Base-by-base conservation (phyloP, 2,329 filamentous ascomycete species). In the Dothidotthia symphoricarpi region DNA sequence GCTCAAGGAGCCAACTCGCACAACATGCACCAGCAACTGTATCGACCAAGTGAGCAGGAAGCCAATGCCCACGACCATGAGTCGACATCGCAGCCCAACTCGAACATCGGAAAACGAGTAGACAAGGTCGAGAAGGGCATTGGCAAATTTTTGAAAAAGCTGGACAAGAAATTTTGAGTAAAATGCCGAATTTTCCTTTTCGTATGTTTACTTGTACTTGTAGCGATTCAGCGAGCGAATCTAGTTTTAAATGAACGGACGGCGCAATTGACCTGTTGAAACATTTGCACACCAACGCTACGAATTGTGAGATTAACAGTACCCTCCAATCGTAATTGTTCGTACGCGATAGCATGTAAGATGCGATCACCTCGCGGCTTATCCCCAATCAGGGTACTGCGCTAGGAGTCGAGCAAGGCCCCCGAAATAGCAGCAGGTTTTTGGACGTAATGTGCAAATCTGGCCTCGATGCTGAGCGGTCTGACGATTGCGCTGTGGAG, bases 71-170 rank as follows among this genome's bases (percentile, higher is more conserved):
- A 52, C 3, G 37, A 57, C 6, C 50, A 65, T 29, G 45, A 45
- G 27, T 50, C 63, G 3, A 46, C 53, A 8, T 30, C 32, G 17
- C 48, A 43, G 43, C 53, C 51, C 29, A 61, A 68, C 44, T 77
- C 73, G 67, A 78, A 75, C 59, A 64, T 88, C 19, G 84, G 86
- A 54, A 78, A 82, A 61, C 76, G 79, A 43, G 80, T 83, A 0
- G 81, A 79, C 17, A 75, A 78, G 53, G 54, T 88, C 24, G 85
- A 89, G 69, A 81, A 81, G 63, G 82, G 83, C 1, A 77, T 88
- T 4, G 77, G 80, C 17, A 80, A 82, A 6, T 83, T 88, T 72
- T 66, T 89, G 49, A 88, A 84, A 75, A 87, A 83, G 69, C 76
- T 89, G 65, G 85, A 89, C 70, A 88, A 86, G 79, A 85, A 81